Percentiles rank a stretch among this genome's conserved stretches.
These are phyloP conservation scores for Suillus placidus DNA, from an alignment of 768 basidiomycete genomes.

Conservation along the genomic window DNA sequence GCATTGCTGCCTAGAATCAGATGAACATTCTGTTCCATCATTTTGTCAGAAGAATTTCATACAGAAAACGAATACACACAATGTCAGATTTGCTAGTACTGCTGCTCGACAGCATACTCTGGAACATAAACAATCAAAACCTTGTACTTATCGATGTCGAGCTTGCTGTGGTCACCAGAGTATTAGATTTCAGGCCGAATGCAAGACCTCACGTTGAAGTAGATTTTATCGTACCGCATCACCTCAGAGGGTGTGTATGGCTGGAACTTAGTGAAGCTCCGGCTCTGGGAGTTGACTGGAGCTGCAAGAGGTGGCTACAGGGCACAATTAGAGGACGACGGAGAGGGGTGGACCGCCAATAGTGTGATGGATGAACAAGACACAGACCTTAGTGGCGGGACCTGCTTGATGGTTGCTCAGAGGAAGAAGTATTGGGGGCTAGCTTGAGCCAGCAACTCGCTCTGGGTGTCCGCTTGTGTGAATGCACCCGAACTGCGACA, in stretches of 20 bases:
- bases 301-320: background rate
- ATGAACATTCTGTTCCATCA: background rate
- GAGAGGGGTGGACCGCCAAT: background rate
- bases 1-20: conserved; percentile 1
- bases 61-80: background rate
- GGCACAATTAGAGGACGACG: background rate
- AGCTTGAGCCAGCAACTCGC: background rate
- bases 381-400: background rate
- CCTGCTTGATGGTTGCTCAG: background rate
- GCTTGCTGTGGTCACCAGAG: background rate
- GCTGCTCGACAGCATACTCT: conserved; percentile 22
- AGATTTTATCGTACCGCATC: background rate
- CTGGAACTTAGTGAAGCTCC: background rate
- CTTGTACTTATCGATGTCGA: background rate
- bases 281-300: background rate
- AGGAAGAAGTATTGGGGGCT: background rate
- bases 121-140: background rate
- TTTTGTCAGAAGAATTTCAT: background rate
- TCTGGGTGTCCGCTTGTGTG: background rate
- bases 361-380: background rate
- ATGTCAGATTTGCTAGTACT: conserved; percentile 24
- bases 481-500: background rate
- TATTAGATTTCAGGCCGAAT: background rate
- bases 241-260: background rate
- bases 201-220: background rate